Evolutionary conservation across 306 rosid genomes (phyloP), one percentile per base, ranked within the genome.

Genomic region (Cucurbita maxima): DNA sequence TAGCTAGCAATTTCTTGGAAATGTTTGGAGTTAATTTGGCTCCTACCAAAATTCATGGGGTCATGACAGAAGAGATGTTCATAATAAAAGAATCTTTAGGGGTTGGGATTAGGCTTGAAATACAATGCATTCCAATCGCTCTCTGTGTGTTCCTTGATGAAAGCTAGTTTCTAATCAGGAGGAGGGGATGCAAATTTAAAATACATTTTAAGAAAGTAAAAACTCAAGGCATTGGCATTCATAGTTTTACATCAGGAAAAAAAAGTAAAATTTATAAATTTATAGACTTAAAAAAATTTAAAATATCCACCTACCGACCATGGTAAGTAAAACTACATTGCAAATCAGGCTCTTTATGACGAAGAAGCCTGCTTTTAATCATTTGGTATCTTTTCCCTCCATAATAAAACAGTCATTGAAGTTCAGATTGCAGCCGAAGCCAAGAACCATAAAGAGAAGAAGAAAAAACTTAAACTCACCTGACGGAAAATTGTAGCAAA

Each of bases 401-500:
- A 19, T 22, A 57, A 12, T 54, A 22, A 57, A 57, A 3, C 15
- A 57, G 4, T 19, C 19, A 51, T 15, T 19, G 22, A 57, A n/a
- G 37, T 22, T 57, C 37, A 22, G 14, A 57, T 22, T 18, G 18
- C 62, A n/a, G 60, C 60, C 15, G 38, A 64, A 7, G 8, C 47
- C 8, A 60, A 68, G 22, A 50, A 67, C 3, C 10, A 56, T 56
- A 61, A n/a, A 13, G 34, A 40, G n/a, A 60, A n/a, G 73, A 40
- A 68, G 41, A 22, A 57, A 19, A 76, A 71, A 73, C 50, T 63
- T n/a, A 58, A 25, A 58, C 64, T 25, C 43, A 34, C 97, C 91
- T 87, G 97, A 44, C 87, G 89, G 81, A 92, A 81, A 76, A 92
- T 89, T 44, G 94, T 79, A 76, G 96, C 92, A 40, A 87, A 87